Base-by-base conservation (phyloP, 768 basidiomycete genomes). In the Trametes sanguinea region DNA sequence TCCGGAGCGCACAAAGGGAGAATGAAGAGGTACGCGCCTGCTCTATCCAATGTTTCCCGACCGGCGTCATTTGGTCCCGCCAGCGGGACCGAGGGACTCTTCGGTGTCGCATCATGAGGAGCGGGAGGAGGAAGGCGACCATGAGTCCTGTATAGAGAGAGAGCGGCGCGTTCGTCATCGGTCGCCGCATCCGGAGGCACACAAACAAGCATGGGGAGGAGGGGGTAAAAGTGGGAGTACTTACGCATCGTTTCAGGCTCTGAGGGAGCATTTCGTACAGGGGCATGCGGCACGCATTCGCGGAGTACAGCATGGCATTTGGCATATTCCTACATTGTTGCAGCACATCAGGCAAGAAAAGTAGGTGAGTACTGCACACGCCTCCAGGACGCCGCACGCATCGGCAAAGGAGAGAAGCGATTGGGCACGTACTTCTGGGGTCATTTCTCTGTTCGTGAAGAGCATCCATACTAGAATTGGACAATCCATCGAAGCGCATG, bases 91-190 rank as follows among this genome's bases (percentile, higher is more conserved):
- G 79, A 1, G 90, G 88, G 73, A 92, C 88, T 42, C 90, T 85
- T 57, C 90, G 80, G 72, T 92, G 90, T 14, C 90, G 78, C 90
- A 92, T 92, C 90, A 92, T 91, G 67, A 92, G 85, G 11, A 92
- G 76, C 0, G 90, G 90, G 9, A 92, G 76, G 79, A 92, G 87
- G 65, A 87, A 80, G 16, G 86, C 85, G 72, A 92, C 85, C 66
- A 89, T 76, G 69, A 83, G 82, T 22, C 89, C 90, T 92, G 73
- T 39, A 47, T 43, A 22, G 33, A 45, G 16, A 52, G 35, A 37
- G 11, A 6, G 45, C 40, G 59, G 48, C 60, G 13, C 22, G 64
- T 50, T 39, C 51, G 57, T 60, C 54, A 57, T 64, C 27, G 69
- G 63, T 53, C 39, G 55, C 2, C 45, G 11, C 40, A 30, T 47